phyloP scores from a whole-genome alignment of 345 rosid species.

The Brassica juncea region DNA sequence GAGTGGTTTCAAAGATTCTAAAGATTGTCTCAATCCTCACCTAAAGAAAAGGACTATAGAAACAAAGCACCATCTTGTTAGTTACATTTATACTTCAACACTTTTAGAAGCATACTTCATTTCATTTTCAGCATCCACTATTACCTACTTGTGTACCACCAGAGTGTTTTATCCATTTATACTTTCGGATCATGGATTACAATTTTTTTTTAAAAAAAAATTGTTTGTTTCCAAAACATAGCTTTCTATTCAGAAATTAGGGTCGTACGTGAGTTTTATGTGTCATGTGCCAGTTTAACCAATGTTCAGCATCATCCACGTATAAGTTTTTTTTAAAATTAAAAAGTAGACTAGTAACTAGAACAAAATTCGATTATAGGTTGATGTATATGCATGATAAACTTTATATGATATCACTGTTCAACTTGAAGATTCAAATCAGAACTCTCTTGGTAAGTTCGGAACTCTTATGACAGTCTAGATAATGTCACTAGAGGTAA shows the following conservation, averaged over 20 bases:
- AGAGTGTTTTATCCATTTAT: not conserved
- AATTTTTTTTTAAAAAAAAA: no score
- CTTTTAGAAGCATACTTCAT: slow-evolving; percentile 8
- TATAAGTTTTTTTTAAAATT: not conserved
- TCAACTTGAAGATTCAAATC: not conserved
- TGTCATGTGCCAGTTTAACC: not conserved
- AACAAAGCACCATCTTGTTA: slow-evolving; percentile 4
- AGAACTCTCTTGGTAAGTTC: no score
- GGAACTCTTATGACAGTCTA: no score
- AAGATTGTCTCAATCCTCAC: slow-evolving; percentile 34
- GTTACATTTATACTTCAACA: slow-evolving; percentile 13
- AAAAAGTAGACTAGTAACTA: not conserved
- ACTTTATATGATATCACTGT: not conserved
- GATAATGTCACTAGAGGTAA: no score
- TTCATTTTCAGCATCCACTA: slow-evolving; percentile 7
- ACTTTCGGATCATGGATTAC: not conserved
- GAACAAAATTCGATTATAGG: not conserved
- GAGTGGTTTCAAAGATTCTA: slow-evolving; percentile 40
- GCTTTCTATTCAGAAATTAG: not conserved
- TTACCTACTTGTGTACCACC: not conserved
- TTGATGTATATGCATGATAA: not conserved
- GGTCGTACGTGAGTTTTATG: not conserved
- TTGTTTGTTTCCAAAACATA: slow-evolving; percentile 2
- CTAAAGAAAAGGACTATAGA: slow-evolving; percentile 34
- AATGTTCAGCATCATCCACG: not conserved